Percentiles rank a stretch among this genome's conserved stretches.
These are phyloP conservation scores for Entoloma clypeatum DNA, from an alignment of 1,284 basidiomycete species.

Conservation along the genomic window DNA sequence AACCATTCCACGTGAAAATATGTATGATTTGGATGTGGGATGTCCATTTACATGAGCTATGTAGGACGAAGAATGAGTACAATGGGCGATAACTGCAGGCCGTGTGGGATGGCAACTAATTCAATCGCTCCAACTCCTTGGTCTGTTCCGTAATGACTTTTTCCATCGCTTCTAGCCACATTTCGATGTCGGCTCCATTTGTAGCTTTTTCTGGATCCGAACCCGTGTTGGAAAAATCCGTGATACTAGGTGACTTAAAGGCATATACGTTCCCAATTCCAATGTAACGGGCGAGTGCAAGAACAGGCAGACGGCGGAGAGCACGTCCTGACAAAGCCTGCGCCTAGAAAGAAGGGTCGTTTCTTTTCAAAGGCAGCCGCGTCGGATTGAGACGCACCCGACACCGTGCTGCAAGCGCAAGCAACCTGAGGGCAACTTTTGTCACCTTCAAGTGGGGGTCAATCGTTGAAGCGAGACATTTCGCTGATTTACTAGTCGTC, in stretches of 20 bases:
- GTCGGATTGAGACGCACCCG: slow-evolving; percentile 46
- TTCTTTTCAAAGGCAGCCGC: not conserved
- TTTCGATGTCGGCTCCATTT: slow-evolving; percentile 42
- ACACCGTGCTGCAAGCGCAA: slow-evolving; percentile 67
- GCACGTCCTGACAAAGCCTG: slow-evolving; percentile 89
- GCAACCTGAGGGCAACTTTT: slow-evolving; percentile 56
- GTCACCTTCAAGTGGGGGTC: slow-evolving; percentile 47
- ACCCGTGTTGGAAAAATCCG: slow-evolving; percentile 1
- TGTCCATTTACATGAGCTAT: slow-evolving; percentile 1
- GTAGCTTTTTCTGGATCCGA: slow-evolving; percentile 2
- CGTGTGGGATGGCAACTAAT: slow-evolving; percentile 15
- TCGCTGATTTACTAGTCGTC: slow-evolving; percentile 25
- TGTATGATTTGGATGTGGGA: too few species aligned
- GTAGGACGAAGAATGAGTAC: not conserved
- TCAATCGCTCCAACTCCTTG: slow-evolving; percentile 44
- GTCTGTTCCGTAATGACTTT: slow-evolving; percentile 60
- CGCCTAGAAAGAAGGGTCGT: slow-evolving; percentile 29
- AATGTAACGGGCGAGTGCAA: slow-evolving; percentile 85
- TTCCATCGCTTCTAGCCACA: slow-evolving; percentile 78
- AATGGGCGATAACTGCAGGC: slow-evolving; percentile 8
- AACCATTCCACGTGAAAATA: too few species aligned
- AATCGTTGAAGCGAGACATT: slow-evolving; percentile 9
- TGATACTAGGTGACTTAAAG: slow-evolving; percentile 7
- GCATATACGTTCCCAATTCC: slow-evolving; percentile 39
- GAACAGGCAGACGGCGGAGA: slow-evolving; percentile 84